Conservation (phyloP, 306 rosid species). For the Medicago ruthenica region DNA sequence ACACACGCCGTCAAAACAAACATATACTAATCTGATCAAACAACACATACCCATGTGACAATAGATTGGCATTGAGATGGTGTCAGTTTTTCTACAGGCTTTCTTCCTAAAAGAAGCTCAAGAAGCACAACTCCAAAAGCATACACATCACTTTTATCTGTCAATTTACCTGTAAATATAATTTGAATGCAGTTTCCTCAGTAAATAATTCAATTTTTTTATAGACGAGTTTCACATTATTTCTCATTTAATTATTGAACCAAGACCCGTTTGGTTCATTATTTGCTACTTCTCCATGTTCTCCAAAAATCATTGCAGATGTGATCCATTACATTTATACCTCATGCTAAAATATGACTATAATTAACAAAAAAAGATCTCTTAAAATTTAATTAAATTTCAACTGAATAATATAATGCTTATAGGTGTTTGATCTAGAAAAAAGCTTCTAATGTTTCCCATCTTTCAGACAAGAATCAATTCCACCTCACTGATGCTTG, state of each 20-base stretch:
- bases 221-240: background rate
- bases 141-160: slow-evolving; percentile 97
- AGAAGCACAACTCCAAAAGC: slow-evolving; percentile 95
- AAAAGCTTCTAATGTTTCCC: slow-evolving; percentile 40
- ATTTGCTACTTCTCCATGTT: background rate
- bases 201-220: slow-evolving; percentile 9
- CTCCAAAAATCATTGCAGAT: slow-evolving; percentile 15
- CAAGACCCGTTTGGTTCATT: background rate
- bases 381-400: background rate
- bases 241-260: background rate
- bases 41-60: slow-evolving; percentile 87
- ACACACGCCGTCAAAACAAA: background rate
- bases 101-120: slow-evolving; percentile 90
- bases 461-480: slow-evolving; percentile 40
- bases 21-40: slow-evolving; percentile 15
- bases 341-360: background rate
- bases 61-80: slow-evolving; percentile 93
- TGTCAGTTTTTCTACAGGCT: slow-evolving; percentile 89
- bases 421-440: background rate
- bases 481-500: slow-evolving; percentile 35
- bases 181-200: background rate
- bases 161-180: slow-evolving; percentile 76
- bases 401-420: slow-evolving; percentile 31
- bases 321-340: slow-evolving; percentile 1
- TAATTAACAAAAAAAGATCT: background rate